These are phyloP conservation scores for Irpex sp. DNA, from an alignment of 1,284 basidiomycete genomes.

Conservation along the genomic window DNA sequence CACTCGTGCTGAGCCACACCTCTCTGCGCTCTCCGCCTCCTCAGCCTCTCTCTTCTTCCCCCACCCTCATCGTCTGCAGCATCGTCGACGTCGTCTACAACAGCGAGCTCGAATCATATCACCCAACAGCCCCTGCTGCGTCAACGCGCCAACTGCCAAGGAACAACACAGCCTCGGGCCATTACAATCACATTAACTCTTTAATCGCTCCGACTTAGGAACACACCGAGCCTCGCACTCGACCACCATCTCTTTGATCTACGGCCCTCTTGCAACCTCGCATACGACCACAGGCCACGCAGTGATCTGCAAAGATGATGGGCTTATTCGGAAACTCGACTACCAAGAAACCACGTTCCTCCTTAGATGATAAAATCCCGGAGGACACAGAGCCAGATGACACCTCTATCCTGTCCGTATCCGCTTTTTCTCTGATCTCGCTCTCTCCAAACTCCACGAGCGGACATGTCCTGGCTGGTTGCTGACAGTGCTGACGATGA, in stretches of 20 bases:
- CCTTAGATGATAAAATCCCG: conserved; percentile 62
- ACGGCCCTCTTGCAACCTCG: background rate
- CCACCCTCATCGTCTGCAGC: background rate
- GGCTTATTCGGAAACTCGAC: conserved; percentile 71
- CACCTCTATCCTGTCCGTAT: conserved; percentile 77
- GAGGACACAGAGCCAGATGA: conserved; percentile 81
- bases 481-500: conserved; percentile 19
- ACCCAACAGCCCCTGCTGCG: background rate
- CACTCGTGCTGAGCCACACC: background rate
- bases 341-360: conserved; percentile 54
- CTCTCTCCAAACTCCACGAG: conserved; percentile 23
- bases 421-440: conserved; percentile 15
- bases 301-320: conserved; percentile 52
- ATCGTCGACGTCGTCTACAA: background rate
- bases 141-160: background rate
- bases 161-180: background rate
- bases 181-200: background rate
- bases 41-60: background rate
- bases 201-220: background rate
- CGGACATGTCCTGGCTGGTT: conserved; percentile 18
- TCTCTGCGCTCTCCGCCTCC: background rate
- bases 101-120: background rate
- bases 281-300: background rate
- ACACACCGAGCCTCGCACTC: background rate
- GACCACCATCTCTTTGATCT: background rate